phyloP scores from a whole-genome alignment of 73 alveolate genomes.

The Symbiodinium natans region DNA sequence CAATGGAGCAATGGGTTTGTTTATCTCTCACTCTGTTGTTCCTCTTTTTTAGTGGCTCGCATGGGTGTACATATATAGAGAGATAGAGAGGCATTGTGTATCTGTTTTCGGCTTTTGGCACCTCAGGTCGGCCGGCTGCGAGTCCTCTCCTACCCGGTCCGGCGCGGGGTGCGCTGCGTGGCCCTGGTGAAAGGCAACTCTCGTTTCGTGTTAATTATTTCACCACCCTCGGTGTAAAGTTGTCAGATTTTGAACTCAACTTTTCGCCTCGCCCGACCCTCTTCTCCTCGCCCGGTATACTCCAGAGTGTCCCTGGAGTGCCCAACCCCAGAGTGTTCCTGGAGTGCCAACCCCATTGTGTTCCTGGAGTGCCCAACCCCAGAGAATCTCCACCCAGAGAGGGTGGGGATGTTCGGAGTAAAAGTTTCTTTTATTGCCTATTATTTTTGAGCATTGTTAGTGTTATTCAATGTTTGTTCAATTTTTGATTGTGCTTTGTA shows the following conservation, averaged over 20 bases:
- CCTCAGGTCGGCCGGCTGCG: background rate
- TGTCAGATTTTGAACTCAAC: background rate
- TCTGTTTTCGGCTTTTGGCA: background rate
- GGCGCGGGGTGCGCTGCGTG: slow-evolving; percentile 41
- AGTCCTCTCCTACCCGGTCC: slow-evolving; percentile 14
- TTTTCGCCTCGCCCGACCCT: background rate
- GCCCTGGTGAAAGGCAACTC: slow-evolving; percentile 54
- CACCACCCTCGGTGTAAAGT: background rate
- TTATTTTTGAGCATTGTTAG: too few relatives aligned
- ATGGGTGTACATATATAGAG: background rate
- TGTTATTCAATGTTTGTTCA: too few relatives aligned
- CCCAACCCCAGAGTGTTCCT: too few relatives aligned
- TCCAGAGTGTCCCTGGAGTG: background rate
- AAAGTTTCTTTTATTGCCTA: background rate
- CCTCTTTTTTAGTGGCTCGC: background rate
- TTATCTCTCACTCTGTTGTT: background rate
- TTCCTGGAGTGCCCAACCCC: too few relatives aligned
- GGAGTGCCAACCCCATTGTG: too few relatives aligned
- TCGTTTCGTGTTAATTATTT: background rate
- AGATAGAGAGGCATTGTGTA: background rate
- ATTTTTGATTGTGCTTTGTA: background rate
- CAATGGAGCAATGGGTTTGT: background rate
- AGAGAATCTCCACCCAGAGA: too few relatives aligned
- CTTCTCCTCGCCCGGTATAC: background rate
- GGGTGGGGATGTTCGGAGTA: too few relatives aligned